These are phyloP conservation scores for Microbotryum silenes-acaulis DNA, from an alignment of 1,284 basidiomycete species.

Conservation along the genomic window DNA sequence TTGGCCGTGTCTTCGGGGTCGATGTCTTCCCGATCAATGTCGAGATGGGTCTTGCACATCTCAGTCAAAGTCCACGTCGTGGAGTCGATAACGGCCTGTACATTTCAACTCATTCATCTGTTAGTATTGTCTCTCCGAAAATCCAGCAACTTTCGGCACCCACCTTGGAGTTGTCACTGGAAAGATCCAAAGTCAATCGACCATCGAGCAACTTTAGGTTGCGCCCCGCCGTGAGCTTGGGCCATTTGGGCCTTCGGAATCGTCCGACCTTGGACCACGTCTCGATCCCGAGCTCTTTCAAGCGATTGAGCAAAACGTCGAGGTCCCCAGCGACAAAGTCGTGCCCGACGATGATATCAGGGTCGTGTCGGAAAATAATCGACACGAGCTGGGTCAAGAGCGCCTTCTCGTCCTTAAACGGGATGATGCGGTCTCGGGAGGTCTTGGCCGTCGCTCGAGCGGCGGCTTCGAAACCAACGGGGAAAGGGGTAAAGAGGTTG, in stretches of 20 bases:
- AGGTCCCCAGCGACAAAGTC: conserved; percentile 88
- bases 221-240: conserved; percentile 61
- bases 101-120: background rate
- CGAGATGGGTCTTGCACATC: conserved; percentile 87
- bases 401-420: conserved; percentile 63
- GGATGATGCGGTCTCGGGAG: conserved; percentile 63
- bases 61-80: conserved; percentile 97
- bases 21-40: conserved; percentile 77
- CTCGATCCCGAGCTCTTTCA: conserved; percentile 80
- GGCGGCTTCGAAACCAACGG: conserved; percentile 65
- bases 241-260: conserved; percentile 78
- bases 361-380: conserved; percentile 76
- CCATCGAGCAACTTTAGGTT: conserved; percentile 80
- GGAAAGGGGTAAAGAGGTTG: conserved; percentile 59
- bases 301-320: conserved; percentile 83
- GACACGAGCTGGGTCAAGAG: conserved; percentile 73
- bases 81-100: conserved; percentile 81
- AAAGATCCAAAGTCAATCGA: conserved; percentile 81
- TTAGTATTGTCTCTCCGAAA: background rate
- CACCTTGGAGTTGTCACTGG: conserved; percentile 89
- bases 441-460: conserved; percentile 19
- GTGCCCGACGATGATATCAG: conserved; percentile 90
- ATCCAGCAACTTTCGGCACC: conserved; percentile 18
- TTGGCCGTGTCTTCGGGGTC: conserved; percentile 88
- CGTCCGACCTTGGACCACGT: conserved; percentile 92